These are phyloP conservation scores for Cryphonectria carpinicola DNA, from an alignment of 2,329 filamentous ascomycete species.

Conservation along the genomic window DNA sequence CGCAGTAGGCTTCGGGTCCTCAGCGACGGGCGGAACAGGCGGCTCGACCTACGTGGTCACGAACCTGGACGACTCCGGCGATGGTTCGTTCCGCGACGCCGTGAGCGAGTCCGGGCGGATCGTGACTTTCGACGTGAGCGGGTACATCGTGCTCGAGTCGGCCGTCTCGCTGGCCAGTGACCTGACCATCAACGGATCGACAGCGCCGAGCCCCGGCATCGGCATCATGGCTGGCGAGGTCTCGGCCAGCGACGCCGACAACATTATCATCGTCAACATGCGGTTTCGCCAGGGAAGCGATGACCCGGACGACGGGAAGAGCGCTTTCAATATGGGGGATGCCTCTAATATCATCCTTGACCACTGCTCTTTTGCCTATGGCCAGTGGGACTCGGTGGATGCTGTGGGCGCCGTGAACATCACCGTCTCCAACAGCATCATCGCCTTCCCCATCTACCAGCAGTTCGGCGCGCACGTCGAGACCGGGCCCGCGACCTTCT, in stretches of 20 bases:
- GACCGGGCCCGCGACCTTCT: slow-evolving; percentile 45
- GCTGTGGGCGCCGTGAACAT: slow-evolving; percentile 44
- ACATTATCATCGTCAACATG: slow-evolving; percentile 47
- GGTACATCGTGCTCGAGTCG: slow-evolving; percentile 48
- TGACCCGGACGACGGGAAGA: slow-evolving; percentile 45
- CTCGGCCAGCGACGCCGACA: slow-evolving; percentile 28
- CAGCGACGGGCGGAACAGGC: slow-evolving; percentile 48
- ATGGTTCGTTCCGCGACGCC: slow-evolving; percentile 52
- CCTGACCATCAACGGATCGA: slow-evolving; percentile 51
- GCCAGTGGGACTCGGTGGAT: slow-evolving; percentile 47
- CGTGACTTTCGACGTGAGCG: slow-evolving; percentile 49
- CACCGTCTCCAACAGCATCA: slow-evolving; percentile 51
- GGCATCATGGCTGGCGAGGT: slow-evolving; percentile 39
- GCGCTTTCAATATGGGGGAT: slow-evolving; percentile 47
- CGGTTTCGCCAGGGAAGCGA: slow-evolving; percentile 47
- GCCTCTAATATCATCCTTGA: slow-evolving; percentile 51
- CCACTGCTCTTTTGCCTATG: slow-evolving; percentile 48
- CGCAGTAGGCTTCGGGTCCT: slow-evolving; percentile 51
- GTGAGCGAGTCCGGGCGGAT: slow-evolving; percentile 48
- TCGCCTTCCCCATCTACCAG: slow-evolving; percentile 48
- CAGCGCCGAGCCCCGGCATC: slow-evolving; percentile 42
- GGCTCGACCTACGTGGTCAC: slow-evolving; percentile 49
- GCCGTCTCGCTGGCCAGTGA: slow-evolving; percentile 46
- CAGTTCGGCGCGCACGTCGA: slow-evolving; percentile 49
- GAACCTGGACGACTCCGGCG: slow-evolving; percentile 48